These are phyloP conservation scores for Helminthosporium solani DNA, from an alignment of 2,329 filamentous ascomycete species.

Conservation along the genomic window DNA sequence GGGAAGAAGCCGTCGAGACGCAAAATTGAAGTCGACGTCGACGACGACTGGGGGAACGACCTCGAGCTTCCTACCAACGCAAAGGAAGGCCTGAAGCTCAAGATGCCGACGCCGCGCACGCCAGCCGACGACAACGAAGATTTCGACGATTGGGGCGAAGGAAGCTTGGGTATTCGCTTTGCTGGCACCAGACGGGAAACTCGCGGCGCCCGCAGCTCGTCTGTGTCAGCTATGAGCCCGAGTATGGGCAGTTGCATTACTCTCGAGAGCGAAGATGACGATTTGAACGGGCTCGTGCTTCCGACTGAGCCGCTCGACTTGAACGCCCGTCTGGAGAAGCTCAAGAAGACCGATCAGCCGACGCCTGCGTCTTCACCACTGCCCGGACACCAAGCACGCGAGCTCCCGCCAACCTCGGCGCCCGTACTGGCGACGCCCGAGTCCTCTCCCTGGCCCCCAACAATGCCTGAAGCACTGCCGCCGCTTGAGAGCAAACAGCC, in stretches of 20 bases:
- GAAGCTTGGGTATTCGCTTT: conserved; percentile 86
- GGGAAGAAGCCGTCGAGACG: conserved; percentile 56
- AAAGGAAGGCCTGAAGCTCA: conserved; percentile 43
- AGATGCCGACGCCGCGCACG: conserved; percentile 48
- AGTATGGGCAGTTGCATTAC: conserved; percentile 91
- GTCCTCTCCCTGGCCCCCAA: conserved; percentile 17
- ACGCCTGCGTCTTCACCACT: conserved; percentile 24
- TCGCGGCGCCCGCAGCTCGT: conserved; percentile 81
- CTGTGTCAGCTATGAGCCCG: conserved; percentile 84
- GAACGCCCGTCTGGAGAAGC: conserved; percentile 71
- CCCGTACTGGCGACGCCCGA: conserved; percentile 22
- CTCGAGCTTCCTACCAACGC: conserved; percentile 47
- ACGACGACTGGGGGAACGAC: conserved; percentile 55
- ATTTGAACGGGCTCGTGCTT: conserved; percentile 83
- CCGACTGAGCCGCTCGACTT: conserved; percentile 84
- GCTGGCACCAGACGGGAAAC: conserved; percentile 80
- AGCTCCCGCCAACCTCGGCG: conserved; percentile 33
- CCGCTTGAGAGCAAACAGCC: conserved; percentile 23
- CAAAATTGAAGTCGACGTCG: conserved; percentile 47
- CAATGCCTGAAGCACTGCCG: conserved; percentile 16
- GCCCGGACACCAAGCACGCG: conserved; percentile 19
- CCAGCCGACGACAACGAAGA: conserved; percentile 68
- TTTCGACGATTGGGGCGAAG: conserved; percentile 89
- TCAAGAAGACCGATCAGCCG: conserved; percentile 54
- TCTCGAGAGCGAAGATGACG: conserved; percentile 89